These are phyloP conservation scores for Colletotrichum lentis DNA, from an alignment of 2,329 filamentous ascomycete genomes.

Conservation along the genomic window DNA sequence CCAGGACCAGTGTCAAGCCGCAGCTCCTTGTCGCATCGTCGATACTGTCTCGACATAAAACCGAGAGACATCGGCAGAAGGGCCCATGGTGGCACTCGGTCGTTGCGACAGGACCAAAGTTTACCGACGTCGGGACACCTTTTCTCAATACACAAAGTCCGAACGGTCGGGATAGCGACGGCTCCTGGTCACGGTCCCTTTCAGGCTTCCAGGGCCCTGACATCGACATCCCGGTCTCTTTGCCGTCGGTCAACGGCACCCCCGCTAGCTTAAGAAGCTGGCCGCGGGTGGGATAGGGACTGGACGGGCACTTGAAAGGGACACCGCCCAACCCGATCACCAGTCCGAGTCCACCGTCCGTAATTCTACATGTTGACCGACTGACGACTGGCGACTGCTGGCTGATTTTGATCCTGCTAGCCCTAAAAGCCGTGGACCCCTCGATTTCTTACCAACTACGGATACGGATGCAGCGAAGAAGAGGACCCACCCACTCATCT, in stretches of 20 bases:
- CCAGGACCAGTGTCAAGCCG: slow-evolving; percentile 29
- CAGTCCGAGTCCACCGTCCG: slow-evolving; percentile 17
- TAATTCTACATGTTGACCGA: slow-evolving; percentile 18
- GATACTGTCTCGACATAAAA: slow-evolving; percentile 21
- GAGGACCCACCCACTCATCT: too few relatives aligned
- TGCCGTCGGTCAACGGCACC: slow-evolving; percentile 16
- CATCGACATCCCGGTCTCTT: not conserved
- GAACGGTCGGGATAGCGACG: not conserved
- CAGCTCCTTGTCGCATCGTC: slow-evolving; percentile 31
- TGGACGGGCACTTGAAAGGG: not conserved
- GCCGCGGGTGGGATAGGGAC: not conserved
- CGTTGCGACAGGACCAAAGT: slow-evolving; percentile 19
- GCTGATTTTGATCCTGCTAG: slow-evolving; percentile 21
- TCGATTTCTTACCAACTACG: slow-evolving; percentile 1
- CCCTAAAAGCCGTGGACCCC: slow-evolving; percentile 13
- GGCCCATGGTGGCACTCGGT: slow-evolving; percentile 14
- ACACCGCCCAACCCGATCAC: slow-evolving; percentile 16
- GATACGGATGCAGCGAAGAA: too few relatives aligned
- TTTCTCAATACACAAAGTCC: not conserved
- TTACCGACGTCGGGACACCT: slow-evolving; percentile 2
- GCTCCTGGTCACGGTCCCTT: not conserved
- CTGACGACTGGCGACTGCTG: not conserved
- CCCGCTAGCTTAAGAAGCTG: not conserved
- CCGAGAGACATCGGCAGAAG: slow-evolving; percentile 16
- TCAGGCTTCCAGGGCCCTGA: not conserved